Evolutionary conservation across 2,329 filamentous ascomycete genomes (phyloP), one percentile per base, ranked within the genome.

Genomic region (Xylaria sp.): DNA sequence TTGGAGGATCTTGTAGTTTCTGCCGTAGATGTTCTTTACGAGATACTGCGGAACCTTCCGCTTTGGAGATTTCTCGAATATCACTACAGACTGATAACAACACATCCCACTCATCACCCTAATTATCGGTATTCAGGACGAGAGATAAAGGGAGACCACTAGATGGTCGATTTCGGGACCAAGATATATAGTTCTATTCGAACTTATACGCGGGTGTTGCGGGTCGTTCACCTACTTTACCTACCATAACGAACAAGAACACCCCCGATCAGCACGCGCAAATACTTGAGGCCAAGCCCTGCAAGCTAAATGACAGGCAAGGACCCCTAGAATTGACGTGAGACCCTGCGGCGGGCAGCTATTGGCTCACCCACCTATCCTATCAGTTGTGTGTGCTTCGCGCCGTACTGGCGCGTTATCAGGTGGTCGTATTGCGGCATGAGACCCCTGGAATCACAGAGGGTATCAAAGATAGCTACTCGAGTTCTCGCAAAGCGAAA

Each of bases 351-450:
- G 13, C 29, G 44, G n/a, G 39, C 20, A 41, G 24, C 22, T 34
- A 57, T 60, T 57, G 57, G 57, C 18, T n/a, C 21, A 22, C n/a
- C 38, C 34, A 9, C 57, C 45, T 54, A 49, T 54, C n/a, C n/a
- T n/a, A n/a, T n/a, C n/a, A n/a, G n/a, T n/a, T n/a, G n/a, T 52
- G 40, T 48, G 11, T 52, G 41, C 26, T 26, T 54, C 50, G 47
- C 40, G 44, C n/a, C 40, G 34, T 22, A 11, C 26, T 24, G 39
- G 11, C 50, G 39, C 48, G n/a, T 55, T 58, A 58, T 58, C 56
- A 55, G 46, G 44, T 43, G 39, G 56, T 52, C 21, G 37, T 24
- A 52, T 4, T 38, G 52, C 37, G 39, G 44, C 49, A 56, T 51
- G 39, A 50, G n/a, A 50, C 40, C 37, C 41, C 42, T 53, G 38